Evolutionary conservation across 345 rosid species (phyloP), one percentile per base, ranked within the genome.

Genomic region (Hibiscus syriacus): DNA sequence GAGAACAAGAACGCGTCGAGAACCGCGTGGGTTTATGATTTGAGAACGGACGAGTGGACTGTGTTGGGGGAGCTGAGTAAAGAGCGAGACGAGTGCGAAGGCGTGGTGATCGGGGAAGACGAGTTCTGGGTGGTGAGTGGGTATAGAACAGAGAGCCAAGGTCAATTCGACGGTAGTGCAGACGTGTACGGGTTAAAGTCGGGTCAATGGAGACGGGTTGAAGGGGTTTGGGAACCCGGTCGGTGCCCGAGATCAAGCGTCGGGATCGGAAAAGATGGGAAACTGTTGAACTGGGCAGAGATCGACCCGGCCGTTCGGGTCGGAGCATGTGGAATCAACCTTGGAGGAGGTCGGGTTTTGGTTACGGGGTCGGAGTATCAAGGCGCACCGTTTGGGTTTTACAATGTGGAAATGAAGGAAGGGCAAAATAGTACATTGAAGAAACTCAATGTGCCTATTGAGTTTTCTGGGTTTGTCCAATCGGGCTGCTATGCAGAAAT

Each of bases 81-180:
- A 71, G 91, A 79, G 75, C 80, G 89, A 48, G 95, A 88, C 64
- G 88, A 84, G 81, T 84, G 91, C 64, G 85, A 83, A 55, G 95
- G 86, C 17, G 29, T 81, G 2, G 78, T 84, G n/a, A 69, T 82
- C 2, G 88, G 79, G 53, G 79, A 69, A 62, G 14, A 70, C 10
- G 83, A 79, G 77, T 84, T 86, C 53, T 88, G 88, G 86, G 89
- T 84, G 0, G 83, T 88, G 34, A 81, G 95, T 41, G 95, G 91
- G 19, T 86, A 86, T 69, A 39, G 69, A 19, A 88, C 91, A 0
- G 85, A 86, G 10, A 66, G 48, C 38, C 95, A 86, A 55, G 95
- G 95, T 0, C 67, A 23, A 55, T 88, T 86, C 13, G 85, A 79
- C 11, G 82, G 74, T 0, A 83, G 83, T 45, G 89, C 85, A 0